These are phyloP conservation scores for Nephromyces sp. DNA, from an alignment of 169 alveolate genomes.

Conservation along the genomic window DNA sequence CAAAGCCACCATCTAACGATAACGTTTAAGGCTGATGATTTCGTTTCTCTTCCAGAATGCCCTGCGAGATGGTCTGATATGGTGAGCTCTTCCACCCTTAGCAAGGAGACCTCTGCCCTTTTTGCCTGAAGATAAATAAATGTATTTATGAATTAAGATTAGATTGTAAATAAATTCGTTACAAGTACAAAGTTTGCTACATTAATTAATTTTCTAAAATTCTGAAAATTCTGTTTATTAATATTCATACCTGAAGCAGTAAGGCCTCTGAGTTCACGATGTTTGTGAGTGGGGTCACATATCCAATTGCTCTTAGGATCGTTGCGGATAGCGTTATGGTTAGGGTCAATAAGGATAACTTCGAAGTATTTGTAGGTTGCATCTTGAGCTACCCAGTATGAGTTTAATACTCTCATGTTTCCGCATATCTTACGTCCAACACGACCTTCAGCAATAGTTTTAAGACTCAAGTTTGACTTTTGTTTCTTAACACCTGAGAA, in stretches of 20 bases:
- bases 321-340: slow-evolving; percentile 93
- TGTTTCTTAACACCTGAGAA: slow-evolving; percentile 78
- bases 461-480: slow-evolving; percentile 88
- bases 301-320: slow-evolving; percentile 97
- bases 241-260: slow-evolving; percentile 70
- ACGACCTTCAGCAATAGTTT: slow-evolving; percentile 95
- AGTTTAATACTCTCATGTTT: slow-evolving; percentile 91
- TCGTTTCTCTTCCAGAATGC: slow-evolving; percentile 91
- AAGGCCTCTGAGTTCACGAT: slow-evolving; percentile 96
- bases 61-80: slow-evolving; percentile 87
- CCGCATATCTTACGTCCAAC: slow-evolving; percentile 93
- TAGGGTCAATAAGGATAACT: slow-evolving; percentile 95
- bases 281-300: slow-evolving; percentile 90
- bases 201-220: too few species aligned
- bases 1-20: slow-evolving; percentile 66
- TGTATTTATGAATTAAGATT: too few species aligned
- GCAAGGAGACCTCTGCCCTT: slow-evolving; percentile 80
- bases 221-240: background rate
- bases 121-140: slow-evolving; percentile 43
- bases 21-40: slow-evolving; percentile 83
- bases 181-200: too few species aligned
- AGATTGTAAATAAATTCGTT: too few species aligned
- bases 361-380: slow-evolving; percentile 96
- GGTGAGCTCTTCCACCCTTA: slow-evolving; percentile 84
- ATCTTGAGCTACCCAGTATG: slow-evolving; percentile 99